Percentiles rank a stretch among this genome's conserved stretches.
phyloP scores from a whole-genome alignment of 306 rosid genomes.

The Comarum palustre region DNA sequence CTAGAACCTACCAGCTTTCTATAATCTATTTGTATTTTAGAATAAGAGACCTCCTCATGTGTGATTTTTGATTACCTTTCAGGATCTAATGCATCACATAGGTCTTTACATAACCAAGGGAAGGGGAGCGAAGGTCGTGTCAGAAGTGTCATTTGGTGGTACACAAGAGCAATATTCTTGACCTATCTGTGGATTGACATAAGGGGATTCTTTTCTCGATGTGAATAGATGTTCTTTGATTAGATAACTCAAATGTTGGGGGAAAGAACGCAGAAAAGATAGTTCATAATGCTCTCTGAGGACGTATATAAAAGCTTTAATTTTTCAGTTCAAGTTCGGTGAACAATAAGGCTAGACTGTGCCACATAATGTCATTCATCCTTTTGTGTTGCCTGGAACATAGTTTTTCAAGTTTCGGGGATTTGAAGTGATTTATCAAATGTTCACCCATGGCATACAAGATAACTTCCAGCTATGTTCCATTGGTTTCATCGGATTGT shows the following conservation, averaged over 20 bases:
- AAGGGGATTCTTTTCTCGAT: background rate
- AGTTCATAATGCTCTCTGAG: background rate
- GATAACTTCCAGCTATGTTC: background rate
- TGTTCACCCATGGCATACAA: background rate
- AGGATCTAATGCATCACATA: slow-evolving; percentile 86
- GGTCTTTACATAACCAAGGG: slow-evolving; percentile 77
- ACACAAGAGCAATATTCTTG: slow-evolving; percentile 16
- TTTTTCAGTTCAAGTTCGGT: background rate
- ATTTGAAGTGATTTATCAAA: background rate
- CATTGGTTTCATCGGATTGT: background rate
- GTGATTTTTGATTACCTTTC: slow-evolving; percentile 11
- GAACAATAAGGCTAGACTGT: background rate
- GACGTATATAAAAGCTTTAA: background rate
- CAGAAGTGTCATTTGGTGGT: slow-evolving; percentile 58
- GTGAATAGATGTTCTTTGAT: background rate
- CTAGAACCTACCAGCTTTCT: background rate
- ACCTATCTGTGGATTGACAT: background rate
- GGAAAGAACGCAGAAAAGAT: background rate
- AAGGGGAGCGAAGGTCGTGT: slow-evolving; percentile 84
- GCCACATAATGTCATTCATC: background rate
- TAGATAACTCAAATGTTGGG: slow-evolving; percentile 2
- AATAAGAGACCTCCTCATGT: background rate
- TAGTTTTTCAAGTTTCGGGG: background rate
- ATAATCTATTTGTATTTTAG: background rate
- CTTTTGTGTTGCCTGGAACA: slow-evolving; percentile 1